Evolutionary conservation across 2,329 filamentous ascomycete species (phyloP), one percentile per base, ranked within the genome.

Genomic region (Geosmithia morbida): DNA sequence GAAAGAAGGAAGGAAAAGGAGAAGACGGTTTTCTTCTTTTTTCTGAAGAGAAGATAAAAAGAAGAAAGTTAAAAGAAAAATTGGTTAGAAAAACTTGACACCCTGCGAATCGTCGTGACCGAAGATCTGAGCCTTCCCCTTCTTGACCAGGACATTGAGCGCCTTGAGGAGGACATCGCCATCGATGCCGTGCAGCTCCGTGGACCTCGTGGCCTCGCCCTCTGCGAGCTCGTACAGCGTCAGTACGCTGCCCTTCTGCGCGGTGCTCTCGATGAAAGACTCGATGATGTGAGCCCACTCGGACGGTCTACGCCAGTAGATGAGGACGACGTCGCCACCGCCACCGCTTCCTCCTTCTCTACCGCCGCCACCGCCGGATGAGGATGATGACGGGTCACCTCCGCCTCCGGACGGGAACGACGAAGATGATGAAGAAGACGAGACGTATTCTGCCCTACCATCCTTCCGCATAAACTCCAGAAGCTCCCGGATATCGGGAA

Each of bases 41-140:
- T n/a, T 11, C 29, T 11, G 11, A 37, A 37, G 33, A 37, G 33
- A 13, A 13, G 22, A 37, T 37, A 11, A 16, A 30, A 16, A 11
- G 10, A 16, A 16, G 11, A 37, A 37, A 16, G 33, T 37, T 11
- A 7, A 30, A 11, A 30, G 29, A 30, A 30, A 6, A 7, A 16
- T 44, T 8, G 17, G 13, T 81, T 69, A 96, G 61, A 97, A 97
- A 69, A 98, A 97, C 69, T 98, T 98, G 53, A 97, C 87, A 57
- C 92, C 92, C 58, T 85, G 79, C 51, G 86, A 85, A 60, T 90
- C 87, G 57, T 90, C 88, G 47, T 79, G 77, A 33, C 90, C 90
- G 67, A 98, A 97, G 22, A 97, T 80, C 64, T 97, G 90, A 14
- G 89, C 90, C 66, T 85, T 94, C 55, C 88, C 88, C 52, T 83